Conservation (phyloP, 1,139 yeast species). For the Nadsonia starkeyi-henricii region DNA sequence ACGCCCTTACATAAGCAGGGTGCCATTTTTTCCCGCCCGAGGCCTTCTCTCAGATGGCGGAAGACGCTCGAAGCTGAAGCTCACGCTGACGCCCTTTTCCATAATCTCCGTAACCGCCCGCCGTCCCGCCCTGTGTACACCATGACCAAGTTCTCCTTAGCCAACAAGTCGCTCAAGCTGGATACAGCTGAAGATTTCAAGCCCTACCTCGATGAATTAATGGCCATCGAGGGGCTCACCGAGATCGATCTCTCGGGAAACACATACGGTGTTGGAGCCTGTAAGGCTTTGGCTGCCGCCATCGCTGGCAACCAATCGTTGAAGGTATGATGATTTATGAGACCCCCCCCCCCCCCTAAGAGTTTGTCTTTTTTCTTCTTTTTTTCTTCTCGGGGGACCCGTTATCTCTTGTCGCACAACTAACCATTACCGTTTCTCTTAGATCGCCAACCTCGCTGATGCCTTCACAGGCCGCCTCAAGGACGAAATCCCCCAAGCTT, state of each 20-base stretch:
- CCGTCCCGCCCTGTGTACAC: neutral
- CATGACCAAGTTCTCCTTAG: conserved; percentile 33
- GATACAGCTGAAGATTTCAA: conserved; percentile 60
- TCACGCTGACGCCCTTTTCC: too few relatives aligned
- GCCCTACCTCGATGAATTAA: conserved; percentile 44
- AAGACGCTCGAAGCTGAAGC: too few relatives aligned
- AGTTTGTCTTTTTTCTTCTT: too few relatives aligned
- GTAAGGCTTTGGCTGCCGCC: conserved; percentile 54
- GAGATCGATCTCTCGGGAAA: conserved; percentile 80
- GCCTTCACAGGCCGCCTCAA: conserved; percentile 88
- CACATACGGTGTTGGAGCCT: conserved; percentile 86
- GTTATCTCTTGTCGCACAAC: too few relatives aligned
- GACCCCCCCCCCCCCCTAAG: too few relatives aligned
- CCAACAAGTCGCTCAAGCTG: conserved; percentile 67
- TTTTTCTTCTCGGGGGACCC: too few relatives aligned
- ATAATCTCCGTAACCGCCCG: too few relatives aligned
- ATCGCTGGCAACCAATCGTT: conserved; percentile 29
- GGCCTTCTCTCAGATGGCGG: too few relatives aligned
- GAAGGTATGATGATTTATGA: conserved; percentile 16
- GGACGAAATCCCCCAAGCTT: conserved; percentile 83
- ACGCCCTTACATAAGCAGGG: too few relatives aligned
- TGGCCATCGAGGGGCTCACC: conserved; percentile 29
- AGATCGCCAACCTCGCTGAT: conserved; percentile 72
- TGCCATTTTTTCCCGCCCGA: too few relatives aligned
- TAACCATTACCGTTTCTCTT: too few relatives aligned